phyloP scores from a whole-genome alignment of 192 early-diverging fungal species.

The Paraglomus brasilianum region DNA sequence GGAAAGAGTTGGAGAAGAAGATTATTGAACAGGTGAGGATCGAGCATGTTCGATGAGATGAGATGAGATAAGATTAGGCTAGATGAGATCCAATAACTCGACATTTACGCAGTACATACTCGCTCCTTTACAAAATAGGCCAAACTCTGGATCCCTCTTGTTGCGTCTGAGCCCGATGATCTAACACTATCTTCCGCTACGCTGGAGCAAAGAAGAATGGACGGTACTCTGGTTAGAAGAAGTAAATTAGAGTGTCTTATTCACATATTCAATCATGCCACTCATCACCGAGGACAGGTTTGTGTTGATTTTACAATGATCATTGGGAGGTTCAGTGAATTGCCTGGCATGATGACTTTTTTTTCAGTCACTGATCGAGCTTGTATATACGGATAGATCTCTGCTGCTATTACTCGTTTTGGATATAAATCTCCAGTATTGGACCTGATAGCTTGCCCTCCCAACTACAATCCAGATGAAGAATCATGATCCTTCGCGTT shows the following conservation, averaged over 20 bases:
- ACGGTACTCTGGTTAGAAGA: background rate
- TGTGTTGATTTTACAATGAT: background rate
- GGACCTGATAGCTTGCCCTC: background rate
- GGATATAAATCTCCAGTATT: background rate
- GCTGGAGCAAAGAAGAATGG: background rate
- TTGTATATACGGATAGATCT: background rate
- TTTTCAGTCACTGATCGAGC: no score
- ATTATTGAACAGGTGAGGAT: constrained; percentile 2
- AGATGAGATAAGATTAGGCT: no score
- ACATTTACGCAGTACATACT: background rate
- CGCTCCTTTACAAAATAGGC: background rate
- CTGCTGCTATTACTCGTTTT: background rate
- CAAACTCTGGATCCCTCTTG: background rate
- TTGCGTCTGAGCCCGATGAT: background rate
- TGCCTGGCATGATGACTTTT: background rate
- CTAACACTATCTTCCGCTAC: background rate
- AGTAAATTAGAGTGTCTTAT: background rate
- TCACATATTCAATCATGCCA: constrained; percentile 14
- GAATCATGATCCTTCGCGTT: no score
- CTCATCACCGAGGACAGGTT: constrained; percentile 9
- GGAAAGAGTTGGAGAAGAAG: background rate
- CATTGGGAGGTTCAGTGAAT: background rate
- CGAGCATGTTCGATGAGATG: background rate
- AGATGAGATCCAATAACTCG: no score
- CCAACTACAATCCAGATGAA: no score